Conservation (phyloP, 2,329 filamentous ascomycete species). For the Lasiodiplodia citricola region DNA sequence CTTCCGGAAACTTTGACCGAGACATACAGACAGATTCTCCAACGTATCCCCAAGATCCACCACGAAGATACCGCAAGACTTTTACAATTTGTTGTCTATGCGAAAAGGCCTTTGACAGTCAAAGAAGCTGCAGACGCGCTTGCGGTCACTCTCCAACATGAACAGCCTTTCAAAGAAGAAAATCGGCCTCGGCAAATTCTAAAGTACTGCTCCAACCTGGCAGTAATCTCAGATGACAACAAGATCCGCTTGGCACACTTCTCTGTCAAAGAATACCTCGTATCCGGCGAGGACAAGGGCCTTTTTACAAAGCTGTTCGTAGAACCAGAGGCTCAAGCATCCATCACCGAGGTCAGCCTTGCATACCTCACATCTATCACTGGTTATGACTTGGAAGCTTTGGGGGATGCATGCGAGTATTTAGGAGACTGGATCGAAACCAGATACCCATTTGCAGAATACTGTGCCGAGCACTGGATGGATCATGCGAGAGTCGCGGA, state of each 20-base stretch:
- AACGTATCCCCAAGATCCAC: conserved; percentile 31
- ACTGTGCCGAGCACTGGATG: too few species aligned
- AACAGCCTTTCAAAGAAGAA: conserved; percentile 40
- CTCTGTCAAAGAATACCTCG: conserved; percentile 43
- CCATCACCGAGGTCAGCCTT: conserved; percentile 32
- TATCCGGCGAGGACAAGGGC: conserved; percentile 29
- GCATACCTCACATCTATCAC: too few species aligned
- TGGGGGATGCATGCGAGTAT: too few species aligned
- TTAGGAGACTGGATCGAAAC: too few species aligned
- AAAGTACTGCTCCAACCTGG: conserved; percentile 38
- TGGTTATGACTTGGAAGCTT: too few species aligned
- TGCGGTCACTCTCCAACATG: conserved; percentile 35
- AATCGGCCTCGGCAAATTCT: conserved; percentile 41
- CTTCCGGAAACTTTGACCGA: conserved; percentile 35
- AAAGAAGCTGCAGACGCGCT: conserved; percentile 36
- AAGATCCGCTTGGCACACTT: conserved; percentile 37
- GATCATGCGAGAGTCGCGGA: too few species aligned
- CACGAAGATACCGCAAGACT: conserved; percentile 33
- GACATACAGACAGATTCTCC: conserved; percentile 38
- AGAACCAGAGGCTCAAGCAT: conserved; percentile 30
- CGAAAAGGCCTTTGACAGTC: conserved; percentile 31
- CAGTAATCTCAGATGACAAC: background rate
- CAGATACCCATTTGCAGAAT: too few species aligned
- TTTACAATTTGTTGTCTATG: conserved; percentile 36
- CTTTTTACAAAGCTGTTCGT: conserved; percentile 31